Percentiles rank a stretch among this genome's conserved stretches.
phyloP scores from a whole-genome alignment of 2,329 filamentous ascomycete genomes.

The Phialocephala subalpina region DNA sequence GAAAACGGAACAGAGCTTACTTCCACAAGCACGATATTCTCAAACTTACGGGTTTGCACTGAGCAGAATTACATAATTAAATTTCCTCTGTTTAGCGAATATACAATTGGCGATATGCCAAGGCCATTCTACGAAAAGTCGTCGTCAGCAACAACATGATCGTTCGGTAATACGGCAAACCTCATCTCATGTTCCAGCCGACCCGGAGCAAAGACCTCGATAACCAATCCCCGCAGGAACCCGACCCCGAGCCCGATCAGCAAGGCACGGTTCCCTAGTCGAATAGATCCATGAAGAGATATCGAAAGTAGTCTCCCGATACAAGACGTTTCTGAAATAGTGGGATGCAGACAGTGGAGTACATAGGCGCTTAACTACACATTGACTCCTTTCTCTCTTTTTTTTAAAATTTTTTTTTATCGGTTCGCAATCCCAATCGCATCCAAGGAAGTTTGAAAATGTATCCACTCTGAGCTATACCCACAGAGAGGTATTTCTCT shows the following conservation, averaged over 20 bases:
- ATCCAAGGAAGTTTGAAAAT: background rate
- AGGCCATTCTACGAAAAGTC: background rate
- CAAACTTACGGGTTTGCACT: conserved; percentile 20
- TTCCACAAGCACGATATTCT: conserved; percentile 80
- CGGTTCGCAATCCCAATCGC: background rate
- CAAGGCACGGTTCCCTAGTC: background rate
- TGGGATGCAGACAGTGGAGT: background rate
- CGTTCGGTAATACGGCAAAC: background rate
- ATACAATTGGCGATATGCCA: background rate
- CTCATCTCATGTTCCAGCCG: too few species aligned
- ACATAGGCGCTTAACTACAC: background rate
- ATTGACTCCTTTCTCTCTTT: background rate
- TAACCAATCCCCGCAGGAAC: too few species aligned
- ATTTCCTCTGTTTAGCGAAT: background rate
- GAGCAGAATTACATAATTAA: background rate
- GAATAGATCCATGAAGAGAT: background rate
- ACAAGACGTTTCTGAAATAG: background rate
- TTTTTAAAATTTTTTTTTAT: too few species aligned
- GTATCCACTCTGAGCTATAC: too few species aligned
- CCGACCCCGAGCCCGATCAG: background rate
- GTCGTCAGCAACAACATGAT: background rate
- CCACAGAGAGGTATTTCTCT: too few species aligned
- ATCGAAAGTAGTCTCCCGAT: background rate
- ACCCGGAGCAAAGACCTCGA: background rate
- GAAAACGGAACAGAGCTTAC: conserved; percentile 79